Base-by-base conservation (phyloP, 495 filamentous ascomycete species). In the Articulospora tetracladia region DNA sequence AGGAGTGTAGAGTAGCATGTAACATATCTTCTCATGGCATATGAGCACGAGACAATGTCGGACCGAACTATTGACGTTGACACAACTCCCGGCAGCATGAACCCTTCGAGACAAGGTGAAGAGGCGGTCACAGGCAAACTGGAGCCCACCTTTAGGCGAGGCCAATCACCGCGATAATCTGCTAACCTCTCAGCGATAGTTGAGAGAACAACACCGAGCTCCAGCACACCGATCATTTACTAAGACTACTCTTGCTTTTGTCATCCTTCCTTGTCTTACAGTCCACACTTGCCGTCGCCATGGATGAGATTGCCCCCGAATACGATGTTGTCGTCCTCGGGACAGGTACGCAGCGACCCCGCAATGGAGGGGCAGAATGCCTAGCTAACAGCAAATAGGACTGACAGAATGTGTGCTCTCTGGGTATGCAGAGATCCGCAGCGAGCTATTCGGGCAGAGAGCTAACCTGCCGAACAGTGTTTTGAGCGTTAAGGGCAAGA, bases 261-360 rank as follows among this genome's bases (percentile, higher is more conserved):
- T 15, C 13, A 58, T 26, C 44, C 50, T 50, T 55, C 59, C 49
- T 50, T 39, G 53, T 19, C 26, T 25, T 55, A 57, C 44, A 30
- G 26, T 36, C 23, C 46, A 19, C 34, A 48, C 36, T 28, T 53
- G 30, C 34, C 22, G 25, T 57, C 59, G 32, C 48, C 74, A 96
- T 96, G 91, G 94, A 96, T 73, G 94, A 98, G 75, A 96, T 98
- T 67, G 90, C 92, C 57, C 86, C 87, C 57, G 92, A 97, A 75
- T 98, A 98, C 81, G 94, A 98, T 83, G 88, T 97, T 73, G 89
- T 98, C 68, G 95, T 98, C 69, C 87, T 98, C 70, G 94, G 94
- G 77, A 98, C 94, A 69, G 91, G 91, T 94, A 76, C 68, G 80
- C 76, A 52, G 64, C 62, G 72, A 82, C 72, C 58, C 66, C 67